A percentile compares a stretch with the other conserved stretches of the same genome.
phyloP scores from a whole-genome alignment of 192 early-diverging fungal genomes.

The Dissophora ornata region DNA sequence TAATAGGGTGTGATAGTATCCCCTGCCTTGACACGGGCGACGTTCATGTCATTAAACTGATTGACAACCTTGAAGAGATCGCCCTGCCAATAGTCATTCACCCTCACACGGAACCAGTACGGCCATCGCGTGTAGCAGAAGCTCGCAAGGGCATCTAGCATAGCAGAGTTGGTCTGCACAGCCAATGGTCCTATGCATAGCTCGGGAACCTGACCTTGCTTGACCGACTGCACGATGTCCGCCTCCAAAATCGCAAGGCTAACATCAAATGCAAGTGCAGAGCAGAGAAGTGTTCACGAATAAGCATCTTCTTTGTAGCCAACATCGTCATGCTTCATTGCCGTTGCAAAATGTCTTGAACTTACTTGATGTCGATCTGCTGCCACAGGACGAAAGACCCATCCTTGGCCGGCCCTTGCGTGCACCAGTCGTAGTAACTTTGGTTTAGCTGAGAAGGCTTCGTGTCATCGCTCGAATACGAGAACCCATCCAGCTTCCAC shows the following conservation, averaged over 20 bases:
- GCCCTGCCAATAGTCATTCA: constrained; percentile 57
- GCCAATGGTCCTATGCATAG: constrained; percentile 51
- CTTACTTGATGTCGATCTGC: constrained; percentile 57
- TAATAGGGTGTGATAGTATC: constrained; percentile 40
- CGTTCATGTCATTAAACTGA: constrained; percentile 48
- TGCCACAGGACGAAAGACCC: constrained; percentile 45
- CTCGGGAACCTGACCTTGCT: constrained; percentile 37
- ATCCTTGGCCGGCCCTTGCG: constrained; percentile 19
- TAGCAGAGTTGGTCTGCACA: constrained; percentile 20
- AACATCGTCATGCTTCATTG: too few species aligned
- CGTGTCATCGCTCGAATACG: constrained; percentile 23
- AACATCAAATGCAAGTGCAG: not conserved
- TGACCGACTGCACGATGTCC: constrained; percentile 27
- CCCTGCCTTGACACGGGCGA: constrained; percentile 38
- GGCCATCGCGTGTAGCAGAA: constrained; percentile 46
- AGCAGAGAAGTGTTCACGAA: not conserved
- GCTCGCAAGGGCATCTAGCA: constrained; percentile 27
- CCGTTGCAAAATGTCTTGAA: not conserved
- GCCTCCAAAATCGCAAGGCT: constrained; percentile 26
- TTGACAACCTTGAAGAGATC: constrained; percentile 45
- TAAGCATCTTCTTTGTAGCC: too few species aligned
- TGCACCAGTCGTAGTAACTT: constrained; percentile 41
- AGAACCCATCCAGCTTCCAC: constrained; percentile 46
- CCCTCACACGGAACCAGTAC: constrained; percentile 53
- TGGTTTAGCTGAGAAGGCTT: constrained; percentile 27